These are phyloP conservation scores for Citropsis articulata DNA, from an alignment of 345 rosid species.

Conservation along the genomic window DNA sequence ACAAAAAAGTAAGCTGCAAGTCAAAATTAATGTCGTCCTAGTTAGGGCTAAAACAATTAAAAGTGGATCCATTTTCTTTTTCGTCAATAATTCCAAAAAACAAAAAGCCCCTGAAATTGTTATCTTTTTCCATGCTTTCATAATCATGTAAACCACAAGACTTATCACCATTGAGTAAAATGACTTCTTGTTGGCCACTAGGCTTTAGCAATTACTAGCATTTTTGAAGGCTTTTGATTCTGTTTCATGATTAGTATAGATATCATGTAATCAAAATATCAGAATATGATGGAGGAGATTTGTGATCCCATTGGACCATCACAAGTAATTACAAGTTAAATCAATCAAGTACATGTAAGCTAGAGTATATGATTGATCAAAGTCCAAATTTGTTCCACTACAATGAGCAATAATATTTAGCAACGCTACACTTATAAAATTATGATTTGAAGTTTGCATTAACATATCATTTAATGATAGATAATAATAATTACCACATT, in stretches of 20 bases:
- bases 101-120: background rate
- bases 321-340: background rate
- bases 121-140: background rate
- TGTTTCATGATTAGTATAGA: background rate
- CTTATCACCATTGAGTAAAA: background rate
- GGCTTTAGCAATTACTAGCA: background rate
- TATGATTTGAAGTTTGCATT: too few relatives aligned
- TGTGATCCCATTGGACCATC: background rate
- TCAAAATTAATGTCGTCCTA: background rate
- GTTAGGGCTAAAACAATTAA: background rate
- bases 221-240: background rate
- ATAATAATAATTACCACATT: too few relatives aligned
- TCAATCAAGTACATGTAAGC: background rate
- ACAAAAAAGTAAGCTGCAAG: background rate
- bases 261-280: background rate
- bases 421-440: too few relatives aligned
- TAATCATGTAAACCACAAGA: slow-evolving; percentile 2
- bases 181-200: slow-evolving; percentile 10
- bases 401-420: too few relatives aligned
- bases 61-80: background rate
- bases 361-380: background rate
- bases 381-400: too few relatives aligned
- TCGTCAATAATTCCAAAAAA: background rate
- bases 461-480: too few relatives aligned
- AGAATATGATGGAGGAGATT: background rate